These are phyloP conservation scores for Clitopilus passeckerianus DNA, from an alignment of 768 basidiomycete species.

Conservation along the genomic window DNA sequence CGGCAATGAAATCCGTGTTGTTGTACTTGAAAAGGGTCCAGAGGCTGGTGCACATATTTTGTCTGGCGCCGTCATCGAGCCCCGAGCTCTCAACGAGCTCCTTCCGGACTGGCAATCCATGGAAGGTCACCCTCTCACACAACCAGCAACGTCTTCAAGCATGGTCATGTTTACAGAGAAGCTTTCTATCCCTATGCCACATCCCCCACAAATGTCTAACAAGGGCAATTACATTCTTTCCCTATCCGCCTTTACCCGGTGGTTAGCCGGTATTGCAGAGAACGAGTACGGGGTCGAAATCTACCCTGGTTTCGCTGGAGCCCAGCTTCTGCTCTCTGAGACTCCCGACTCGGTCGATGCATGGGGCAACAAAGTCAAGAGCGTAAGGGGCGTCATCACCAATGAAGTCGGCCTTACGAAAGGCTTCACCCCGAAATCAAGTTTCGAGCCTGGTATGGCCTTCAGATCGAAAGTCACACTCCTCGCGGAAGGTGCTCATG, in stretches of 20 bases:
- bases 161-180: constrained; percentile 85
- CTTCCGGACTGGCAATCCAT: constrained; percentile 75
- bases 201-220: constrained; percentile 97
- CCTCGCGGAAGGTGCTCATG: constrained; percentile 94
- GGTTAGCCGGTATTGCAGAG: constrained; percentile 87
- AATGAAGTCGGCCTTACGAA: constrained; percentile 93
- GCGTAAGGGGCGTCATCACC: constrained; percentile 77
- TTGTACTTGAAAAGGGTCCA: constrained; percentile 91
- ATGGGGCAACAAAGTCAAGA: constrained; percentile 37
- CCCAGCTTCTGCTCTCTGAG: constrained; percentile 67
- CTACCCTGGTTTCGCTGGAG: constrained; percentile 96
- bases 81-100: constrained; percentile 85
- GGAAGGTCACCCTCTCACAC: constrained; percentile 72
- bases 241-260: constrained; percentile 82
- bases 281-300: constrained; percentile 80
- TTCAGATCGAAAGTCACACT: constrained; percentile 91
- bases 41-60: constrained; percentile 95
- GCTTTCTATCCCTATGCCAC: constrained; percentile 75
- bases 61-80: constrained; percentile 94
- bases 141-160: constrained; percentile 67
- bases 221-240: constrained; percentile 90
- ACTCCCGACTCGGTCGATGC: constrained; percentile 36
- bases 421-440: constrained; percentile 69
- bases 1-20: constrained; percentile 80
- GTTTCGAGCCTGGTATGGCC: constrained; percentile 95